Evolutionary conservation across 2,329 filamentous ascomycete species (phyloP).

Genomic region (Parasarocladium wereldwijsianum): DNA sequence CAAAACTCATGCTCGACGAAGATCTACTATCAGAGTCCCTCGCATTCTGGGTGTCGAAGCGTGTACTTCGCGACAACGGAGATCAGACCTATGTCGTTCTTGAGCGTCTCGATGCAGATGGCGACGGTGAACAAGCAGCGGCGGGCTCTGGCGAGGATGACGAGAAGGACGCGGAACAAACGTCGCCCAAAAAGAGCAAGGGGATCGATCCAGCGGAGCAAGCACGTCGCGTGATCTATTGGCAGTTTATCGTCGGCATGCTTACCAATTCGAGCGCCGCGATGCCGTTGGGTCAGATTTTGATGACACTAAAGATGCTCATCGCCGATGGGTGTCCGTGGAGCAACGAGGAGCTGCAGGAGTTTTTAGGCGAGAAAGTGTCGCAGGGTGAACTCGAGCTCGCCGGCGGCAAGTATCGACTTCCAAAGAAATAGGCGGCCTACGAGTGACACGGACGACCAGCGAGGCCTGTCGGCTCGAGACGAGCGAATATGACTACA

Average conservation of each 20-base stretch:
- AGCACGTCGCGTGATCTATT: conserved; percentile 53
- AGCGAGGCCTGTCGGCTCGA: not conserved
- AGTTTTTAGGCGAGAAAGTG: conserved; percentile 70
- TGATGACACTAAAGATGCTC: conserved; percentile 91
- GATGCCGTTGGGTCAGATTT: conserved; percentile 69
- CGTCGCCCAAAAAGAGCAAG: conserved; percentile 33
- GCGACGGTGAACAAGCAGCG: conserved; percentile 17
- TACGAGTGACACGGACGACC: conserved; percentile 4
- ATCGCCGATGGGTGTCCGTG: conserved; percentile 80
- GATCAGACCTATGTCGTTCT: conserved; percentile 50
- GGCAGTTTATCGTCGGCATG: conserved; percentile 90
- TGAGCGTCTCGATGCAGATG: conserved; percentile 38
- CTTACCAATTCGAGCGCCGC: conserved; percentile 72
- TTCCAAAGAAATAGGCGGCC: conserved; percentile 37
- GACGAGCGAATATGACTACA: not conserved
- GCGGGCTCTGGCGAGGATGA: conserved; percentile 11
- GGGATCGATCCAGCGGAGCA: conserved; percentile 50
- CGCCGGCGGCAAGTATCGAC: conserved; percentile 54
- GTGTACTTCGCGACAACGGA: conserved; percentile 43
- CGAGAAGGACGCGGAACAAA: conserved; percentile 6
- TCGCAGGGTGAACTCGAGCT: conserved; percentile 54
- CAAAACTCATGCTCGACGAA: conserved; percentile 56
- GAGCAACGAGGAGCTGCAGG: conserved; percentile 74
- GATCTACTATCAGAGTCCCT: conserved; percentile 54
- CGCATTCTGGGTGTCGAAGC: conserved; percentile 55